phyloP scores from a whole-genome alignment of 495 filamentous ascomycete genomes.

The Podospora pseudocomata region DNA sequence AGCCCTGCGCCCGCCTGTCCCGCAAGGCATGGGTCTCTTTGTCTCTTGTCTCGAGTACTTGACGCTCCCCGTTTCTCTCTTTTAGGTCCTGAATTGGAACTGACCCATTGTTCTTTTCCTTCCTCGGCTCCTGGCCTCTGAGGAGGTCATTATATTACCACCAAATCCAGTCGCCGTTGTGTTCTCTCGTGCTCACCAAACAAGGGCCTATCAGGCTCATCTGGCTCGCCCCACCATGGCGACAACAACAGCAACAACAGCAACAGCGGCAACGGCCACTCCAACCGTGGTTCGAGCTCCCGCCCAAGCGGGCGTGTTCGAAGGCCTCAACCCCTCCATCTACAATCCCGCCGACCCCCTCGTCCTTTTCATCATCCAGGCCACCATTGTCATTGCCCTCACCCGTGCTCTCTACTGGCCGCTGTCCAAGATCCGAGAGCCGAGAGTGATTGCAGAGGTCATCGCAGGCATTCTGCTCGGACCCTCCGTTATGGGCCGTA shows the following conservation, averaged over 20 bases:
- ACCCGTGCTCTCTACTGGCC: constrained; percentile 70
- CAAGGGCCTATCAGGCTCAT: background rate
- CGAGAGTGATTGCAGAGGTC: constrained; percentile 89
- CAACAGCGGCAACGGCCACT: constrained; percentile 11
- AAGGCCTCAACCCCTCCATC: constrained; percentile 61
- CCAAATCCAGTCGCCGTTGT: background rate
- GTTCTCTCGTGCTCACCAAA: background rate
- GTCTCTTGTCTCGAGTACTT: background rate
- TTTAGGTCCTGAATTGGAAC: background rate
- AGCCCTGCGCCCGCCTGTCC: background rate
- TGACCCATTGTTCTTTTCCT: background rate
- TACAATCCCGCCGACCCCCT: constrained; percentile 82
- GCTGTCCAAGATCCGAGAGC: constrained; percentile 78
- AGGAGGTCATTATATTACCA: background rate
- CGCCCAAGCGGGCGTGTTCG: constrained; percentile 22
- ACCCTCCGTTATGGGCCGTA: constrained; percentile 74
- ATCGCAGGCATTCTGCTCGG: constrained; percentile 85
- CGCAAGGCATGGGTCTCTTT: background rate
- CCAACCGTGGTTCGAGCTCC: constrained; percentile 10
- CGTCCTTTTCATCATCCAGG: constrained; percentile 89
- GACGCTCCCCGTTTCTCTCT: background rate
- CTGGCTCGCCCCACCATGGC: background rate
- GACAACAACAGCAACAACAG: constrained; percentile 5
- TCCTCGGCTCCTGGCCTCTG: background rate
- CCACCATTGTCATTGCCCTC: constrained; percentile 78